Base-by-base conservation (phyloP, 768 basidiomycete genomes). In the Panellus pusillus region DNA sequence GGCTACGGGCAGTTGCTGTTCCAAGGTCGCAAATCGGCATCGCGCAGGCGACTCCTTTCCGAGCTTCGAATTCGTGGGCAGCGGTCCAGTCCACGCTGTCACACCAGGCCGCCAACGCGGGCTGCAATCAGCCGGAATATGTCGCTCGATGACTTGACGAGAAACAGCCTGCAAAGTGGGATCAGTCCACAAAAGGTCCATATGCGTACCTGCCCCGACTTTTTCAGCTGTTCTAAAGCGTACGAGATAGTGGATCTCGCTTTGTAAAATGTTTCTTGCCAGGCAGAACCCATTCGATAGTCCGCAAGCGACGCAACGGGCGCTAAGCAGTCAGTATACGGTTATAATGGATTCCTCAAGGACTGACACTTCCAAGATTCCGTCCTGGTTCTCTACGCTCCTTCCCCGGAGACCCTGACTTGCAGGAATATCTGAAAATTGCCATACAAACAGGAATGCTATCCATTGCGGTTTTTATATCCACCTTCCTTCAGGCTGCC, bases 81-180 rank as follows among this genome's bases (percentile, higher is more conserved):
- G 24, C 6, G 24, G 24, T 24, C 24, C 24, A 24, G 24, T 6
- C 6, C 24, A 24, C 24, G 24, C 24, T 24, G 36, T 39, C 47
- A 39, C 47, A 29, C 37, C 24, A 6, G 24, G 24, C 24, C 24
- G 24, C 24, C 24, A 24, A 24, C 24, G 24, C 6, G 24, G 24
- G 24, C 24, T 24, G 24, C 19, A 19, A 19, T 31, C 47, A 32
- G 9, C 19, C 12, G 17, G 39, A 20, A 18, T 2, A 89, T 90
- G 88, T 86, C 87, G 35, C 65, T 91, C 36, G 78, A 77, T 35
- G 87, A 81, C 52, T 69, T 91, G 41, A 87, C 89, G 14, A 75
- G 85, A 52, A 89, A 89, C 66, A 80, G 84, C 36, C 90, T 88
- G 55, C 84, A 89, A 61, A 81, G 78, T 63, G 88, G 89, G 7